phyloP scores from a whole-genome alignment of 495 filamentous ascomycete species.

The Penicillium manginii region DNA sequence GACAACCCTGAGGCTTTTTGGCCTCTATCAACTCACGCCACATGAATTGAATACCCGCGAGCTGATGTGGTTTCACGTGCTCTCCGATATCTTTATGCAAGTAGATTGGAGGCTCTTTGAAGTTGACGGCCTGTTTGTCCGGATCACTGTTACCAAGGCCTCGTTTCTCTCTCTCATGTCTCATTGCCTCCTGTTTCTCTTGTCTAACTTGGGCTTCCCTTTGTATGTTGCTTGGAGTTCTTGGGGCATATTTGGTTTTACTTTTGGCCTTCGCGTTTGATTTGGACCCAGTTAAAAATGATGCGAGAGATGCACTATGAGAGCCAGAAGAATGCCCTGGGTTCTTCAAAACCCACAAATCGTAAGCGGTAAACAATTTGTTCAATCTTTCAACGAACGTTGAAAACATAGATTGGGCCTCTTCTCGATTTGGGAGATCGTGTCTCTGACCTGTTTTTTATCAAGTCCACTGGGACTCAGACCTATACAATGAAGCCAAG shows the following conservation, averaged over 20 bases:
- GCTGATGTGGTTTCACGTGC: slow-evolving; percentile 62
- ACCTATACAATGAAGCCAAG: slow-evolving; percentile 38
- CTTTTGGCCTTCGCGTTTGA: background rate
- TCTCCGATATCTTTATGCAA: slow-evolving; percentile 51
- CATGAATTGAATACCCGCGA: slow-evolving; percentile 80
- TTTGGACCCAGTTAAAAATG: background rate
- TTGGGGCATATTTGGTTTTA: slow-evolving; percentile 53
- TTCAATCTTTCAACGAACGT: background rate
- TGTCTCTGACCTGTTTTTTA: background rate
- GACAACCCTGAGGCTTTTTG: slow-evolving; percentile 66
- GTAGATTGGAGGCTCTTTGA: slow-evolving; percentile 63
- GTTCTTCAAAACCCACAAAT: background rate
- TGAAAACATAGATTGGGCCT: background rate
- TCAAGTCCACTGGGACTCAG: background rate
- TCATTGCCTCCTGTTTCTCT: slow-evolving; percentile 52
- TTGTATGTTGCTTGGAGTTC: slow-evolving; percentile 49
- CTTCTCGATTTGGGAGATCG: background rate
- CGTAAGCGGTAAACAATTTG: background rate
- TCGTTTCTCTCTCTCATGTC: slow-evolving; percentile 41
- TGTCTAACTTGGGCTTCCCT: slow-evolving; percentile 48
- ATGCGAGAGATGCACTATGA: background rate
- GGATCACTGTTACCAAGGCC: slow-evolving; percentile 44
- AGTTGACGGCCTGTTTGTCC: slow-evolving; percentile 66
- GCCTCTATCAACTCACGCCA: slow-evolving; percentile 79
- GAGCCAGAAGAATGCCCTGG: background rate